A percentile compares a stretch with the other conserved stretches of the same genome.
Evolutionary conservation across 768 basidiomycete species (phyloP).

Genomic region (Rhodosporidiobolus sp.): DNA sequence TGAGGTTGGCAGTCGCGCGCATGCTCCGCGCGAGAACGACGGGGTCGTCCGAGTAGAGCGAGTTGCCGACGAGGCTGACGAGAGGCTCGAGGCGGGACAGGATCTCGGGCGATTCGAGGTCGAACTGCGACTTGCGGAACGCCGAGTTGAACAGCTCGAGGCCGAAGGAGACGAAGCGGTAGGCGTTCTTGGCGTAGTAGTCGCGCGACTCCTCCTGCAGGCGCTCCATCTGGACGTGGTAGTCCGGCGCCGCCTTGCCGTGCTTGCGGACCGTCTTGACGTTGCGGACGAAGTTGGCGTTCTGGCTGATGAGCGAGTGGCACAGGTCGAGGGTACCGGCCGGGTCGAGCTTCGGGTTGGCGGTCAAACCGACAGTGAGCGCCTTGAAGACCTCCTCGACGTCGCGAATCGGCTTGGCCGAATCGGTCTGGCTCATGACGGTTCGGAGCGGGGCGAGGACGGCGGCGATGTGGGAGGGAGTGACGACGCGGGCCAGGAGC

Average conservation of each 20-base stretch:
- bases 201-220: constrained; percentile 50
- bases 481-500: constrained; percentile 71
- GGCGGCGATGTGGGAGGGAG: constrained; percentile 69
- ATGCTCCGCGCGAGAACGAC: constrained; percentile 71
- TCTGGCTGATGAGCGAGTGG: constrained; percentile 84
- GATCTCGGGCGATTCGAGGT: constrained; percentile 70
- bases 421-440: constrained; percentile 81
- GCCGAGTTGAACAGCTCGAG: constrained; percentile 86
- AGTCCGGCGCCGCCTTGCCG: constrained; percentile 35
- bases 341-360: constrained; percentile 68
- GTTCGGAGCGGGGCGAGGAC: constrained; percentile 74
- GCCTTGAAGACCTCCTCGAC: constrained; percentile 86
- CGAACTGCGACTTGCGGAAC: constrained; percentile 76
- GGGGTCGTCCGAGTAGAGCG: constrained; percentile 77
- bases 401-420: constrained; percentile 70
- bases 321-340: constrained; percentile 74
- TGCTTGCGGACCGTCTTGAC: constrained; percentile 26
- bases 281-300: constrained; percentile 73
- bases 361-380: constrained; percentile 76
- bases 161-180: constrained; percentile 86
- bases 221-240: constrained; percentile 74
- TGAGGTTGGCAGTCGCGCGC: constrained; percentile 73
- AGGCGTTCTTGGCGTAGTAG: constrained; percentile 75
- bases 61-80: constrained; percentile 81
- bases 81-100: constrained; percentile 82